Evolutionary conservation across 257 asterid genomes (phyloP).

Genomic region (Anisodus acutangulus): DNA sequence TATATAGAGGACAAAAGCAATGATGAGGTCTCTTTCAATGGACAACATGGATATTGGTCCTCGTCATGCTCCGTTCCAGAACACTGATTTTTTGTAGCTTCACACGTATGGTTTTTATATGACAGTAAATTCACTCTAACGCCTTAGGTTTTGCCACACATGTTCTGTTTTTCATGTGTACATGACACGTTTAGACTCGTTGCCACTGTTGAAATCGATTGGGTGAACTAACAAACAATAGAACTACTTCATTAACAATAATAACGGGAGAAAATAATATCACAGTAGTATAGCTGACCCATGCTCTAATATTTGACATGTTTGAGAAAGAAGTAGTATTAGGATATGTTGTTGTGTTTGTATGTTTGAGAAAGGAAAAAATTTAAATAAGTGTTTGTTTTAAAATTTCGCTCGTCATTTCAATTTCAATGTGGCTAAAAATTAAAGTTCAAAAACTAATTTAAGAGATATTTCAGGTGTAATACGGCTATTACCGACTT

Average conservation of each 20-base stretch:
- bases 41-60: background rate
- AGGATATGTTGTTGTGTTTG: no score
- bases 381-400: background rate
- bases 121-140: constrained; percentile 3
- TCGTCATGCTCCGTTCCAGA: background rate
- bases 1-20: background rate
- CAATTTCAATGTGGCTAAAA: background rate
- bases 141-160: constrained; percentile 10
- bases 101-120: constrained; percentile 37
- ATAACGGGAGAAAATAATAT: no score
- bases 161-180: background rate
- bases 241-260: background rate
- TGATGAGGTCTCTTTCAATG: background rate
- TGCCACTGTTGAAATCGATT: background rate
- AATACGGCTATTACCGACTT: background rate
- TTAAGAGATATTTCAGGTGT: background rate
- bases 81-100: background rate
- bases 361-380: background rate
- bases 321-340: background rate
- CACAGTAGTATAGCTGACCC: background rate
- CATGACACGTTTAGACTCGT: background rate
- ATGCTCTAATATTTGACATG: background rate
- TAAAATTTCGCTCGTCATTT: background rate
- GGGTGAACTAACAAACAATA: background rate
- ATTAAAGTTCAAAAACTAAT: no score